phyloP scores from a whole-genome alignment of 164 flowering plant genomes.

The Houttuynia cordata region DNA sequence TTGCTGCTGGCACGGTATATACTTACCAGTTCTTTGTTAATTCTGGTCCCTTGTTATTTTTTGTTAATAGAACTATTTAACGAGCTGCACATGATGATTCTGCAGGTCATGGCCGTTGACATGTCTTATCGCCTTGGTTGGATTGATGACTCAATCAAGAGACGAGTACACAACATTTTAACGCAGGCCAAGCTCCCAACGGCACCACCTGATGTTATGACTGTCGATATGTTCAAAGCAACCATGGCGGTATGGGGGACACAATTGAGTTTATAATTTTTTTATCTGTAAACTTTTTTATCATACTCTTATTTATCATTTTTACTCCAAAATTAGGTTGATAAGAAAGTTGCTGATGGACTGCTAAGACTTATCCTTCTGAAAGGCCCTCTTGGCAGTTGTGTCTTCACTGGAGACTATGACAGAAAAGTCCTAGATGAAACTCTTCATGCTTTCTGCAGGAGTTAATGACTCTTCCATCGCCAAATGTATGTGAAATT shows the following conservation, averaged over 20 bases:
- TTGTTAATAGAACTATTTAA: neutral
- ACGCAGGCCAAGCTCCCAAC: conserved; percentile 77
- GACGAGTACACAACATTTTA: conserved; percentile 51
- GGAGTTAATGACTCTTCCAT: conserved; percentile 29
- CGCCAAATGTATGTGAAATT: neutral
- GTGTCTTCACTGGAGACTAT: conserved; percentile 93
- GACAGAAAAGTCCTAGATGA: conserved; percentile 76
- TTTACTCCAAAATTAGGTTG: conserved; percentile 41
- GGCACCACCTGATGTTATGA: conserved; percentile 75
- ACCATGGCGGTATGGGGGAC: conserved; percentile 81
- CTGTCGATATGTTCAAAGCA: conserved; percentile 87
- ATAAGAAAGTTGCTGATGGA: conserved; percentile 98
- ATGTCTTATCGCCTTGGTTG: conserved; percentile 97
- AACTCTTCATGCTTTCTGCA: conserved; percentile 74
- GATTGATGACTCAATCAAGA: conserved; percentile 81
- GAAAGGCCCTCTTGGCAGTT: conserved; percentile 89
- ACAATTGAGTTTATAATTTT: neutral
- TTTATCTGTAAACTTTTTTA: neutral
- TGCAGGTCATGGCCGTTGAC: conserved; percentile 98
- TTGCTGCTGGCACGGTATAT: conserved; percentile 89
- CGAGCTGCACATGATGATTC: neutral
- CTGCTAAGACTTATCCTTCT: conserved; percentile 84
- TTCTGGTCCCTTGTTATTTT: neutral
- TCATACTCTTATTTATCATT: neutral
- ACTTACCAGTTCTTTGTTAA: neutral